These are phyloP conservation scores for Setaria viridis DNA, from an alignment of 202 grass and related monocot species.

Conservation along the genomic window DNA sequence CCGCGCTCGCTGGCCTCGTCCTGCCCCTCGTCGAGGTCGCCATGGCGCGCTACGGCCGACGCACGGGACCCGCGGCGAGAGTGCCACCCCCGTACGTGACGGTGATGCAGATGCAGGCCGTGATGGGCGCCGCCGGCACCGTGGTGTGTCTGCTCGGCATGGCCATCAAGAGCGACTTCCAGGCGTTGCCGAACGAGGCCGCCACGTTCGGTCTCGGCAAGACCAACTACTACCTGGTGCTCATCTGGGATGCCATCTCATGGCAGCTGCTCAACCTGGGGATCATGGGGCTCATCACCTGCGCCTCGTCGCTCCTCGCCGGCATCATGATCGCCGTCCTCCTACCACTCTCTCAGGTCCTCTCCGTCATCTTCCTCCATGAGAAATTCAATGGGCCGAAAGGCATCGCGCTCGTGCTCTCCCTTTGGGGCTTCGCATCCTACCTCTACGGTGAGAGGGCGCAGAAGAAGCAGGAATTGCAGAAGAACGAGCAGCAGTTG, in stretches of 20 bases:
- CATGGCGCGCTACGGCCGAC: slow-evolving; percentile 42
- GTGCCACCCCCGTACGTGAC: slow-evolving; percentile 42
- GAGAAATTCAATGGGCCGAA: slow-evolving; percentile 78
- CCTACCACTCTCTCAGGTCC: slow-evolving; percentile 58
- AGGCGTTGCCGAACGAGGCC: slow-evolving; percentile 60
- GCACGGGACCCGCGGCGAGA: slow-evolving; percentile 34
- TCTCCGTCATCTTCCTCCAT: slow-evolving; percentile 69
- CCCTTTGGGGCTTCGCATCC: slow-evolving; percentile 80
- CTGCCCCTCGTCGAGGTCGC: slow-evolving; percentile 67
- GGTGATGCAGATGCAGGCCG: slow-evolving; percentile 73
- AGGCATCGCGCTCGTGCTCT: slow-evolving; percentile 60
- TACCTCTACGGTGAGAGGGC: slow-evolving; percentile 81
- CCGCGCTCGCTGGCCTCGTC: slow-evolving; percentile 61
- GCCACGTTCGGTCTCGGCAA: slow-evolving; percentile 64
- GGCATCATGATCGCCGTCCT: slow-evolving; percentile 66
- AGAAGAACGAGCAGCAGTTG: slow-evolving; percentile 36
- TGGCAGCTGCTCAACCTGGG: slow-evolving; percentile 71
- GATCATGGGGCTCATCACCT: slow-evolving; percentile 62
- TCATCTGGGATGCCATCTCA: slow-evolving; percentile 57
- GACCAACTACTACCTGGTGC: slow-evolving; percentile 68
- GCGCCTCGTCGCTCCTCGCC: slow-evolving; percentile 66
- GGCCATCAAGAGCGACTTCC: slow-evolving; percentile 66
- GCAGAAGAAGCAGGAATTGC: slow-evolving; percentile 34
- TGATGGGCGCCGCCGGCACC: slow-evolving; percentile 61
- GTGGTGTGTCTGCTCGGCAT: slow-evolving; percentile 68